phyloP scores from a whole-genome alignment of 768 basidiomycete species.

The Tylopilus intermedius region DNA sequence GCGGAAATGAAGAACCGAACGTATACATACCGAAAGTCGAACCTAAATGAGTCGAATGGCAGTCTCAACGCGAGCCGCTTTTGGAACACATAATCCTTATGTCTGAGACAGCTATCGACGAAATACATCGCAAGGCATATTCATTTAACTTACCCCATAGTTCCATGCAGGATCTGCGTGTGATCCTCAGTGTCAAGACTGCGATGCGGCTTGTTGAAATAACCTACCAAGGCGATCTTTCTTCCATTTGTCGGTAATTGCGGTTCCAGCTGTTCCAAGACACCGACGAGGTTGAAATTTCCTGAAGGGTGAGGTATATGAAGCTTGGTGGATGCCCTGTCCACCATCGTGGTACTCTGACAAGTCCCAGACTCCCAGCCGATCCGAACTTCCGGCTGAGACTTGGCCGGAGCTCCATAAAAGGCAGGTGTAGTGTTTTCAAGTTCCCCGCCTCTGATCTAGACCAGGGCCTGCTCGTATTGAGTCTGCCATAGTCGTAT shows the following conservation, averaged over 20 bases:
- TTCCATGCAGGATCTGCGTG: slow-evolving; percentile 70
- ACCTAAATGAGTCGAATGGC: slow-evolving; percentile 77
- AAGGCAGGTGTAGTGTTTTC: slow-evolving; percentile 22
- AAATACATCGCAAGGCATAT: not conserved
- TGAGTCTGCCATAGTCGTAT: too few species aligned
- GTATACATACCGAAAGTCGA: slow-evolving; percentile 79
- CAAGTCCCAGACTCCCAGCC: not conserved
- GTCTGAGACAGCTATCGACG: slow-evolving; percentile 39
- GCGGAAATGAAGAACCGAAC: not conserved
- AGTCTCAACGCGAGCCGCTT: slow-evolving; percentile 60
- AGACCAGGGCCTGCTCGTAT: too few species aligned
- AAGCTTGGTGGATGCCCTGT: slow-evolving; percentile 44
- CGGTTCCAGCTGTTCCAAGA: slow-evolving; percentile 57
- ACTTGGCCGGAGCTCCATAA: slow-evolving; percentile 13
- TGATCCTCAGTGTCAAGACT: slow-evolving; percentile 13
- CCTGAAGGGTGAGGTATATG: slow-evolving; percentile 47
- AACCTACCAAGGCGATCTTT: slow-evolving; percentile 61
- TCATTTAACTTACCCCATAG: slow-evolving; percentile 56
- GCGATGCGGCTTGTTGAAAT: not conserved
- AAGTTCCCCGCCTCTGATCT: too few species aligned
- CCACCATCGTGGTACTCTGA: slow-evolving; percentile 17
- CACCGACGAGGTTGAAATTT: slow-evolving; percentile 48
- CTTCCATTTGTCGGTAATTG: slow-evolving; percentile 48
- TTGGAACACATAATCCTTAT: slow-evolving; percentile 83
- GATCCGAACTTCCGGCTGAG: too few species aligned